Base-by-base conservation (phyloP, 2,329 filamentous ascomycete genomes). In the Coleophoma cylindrospora region DNA sequence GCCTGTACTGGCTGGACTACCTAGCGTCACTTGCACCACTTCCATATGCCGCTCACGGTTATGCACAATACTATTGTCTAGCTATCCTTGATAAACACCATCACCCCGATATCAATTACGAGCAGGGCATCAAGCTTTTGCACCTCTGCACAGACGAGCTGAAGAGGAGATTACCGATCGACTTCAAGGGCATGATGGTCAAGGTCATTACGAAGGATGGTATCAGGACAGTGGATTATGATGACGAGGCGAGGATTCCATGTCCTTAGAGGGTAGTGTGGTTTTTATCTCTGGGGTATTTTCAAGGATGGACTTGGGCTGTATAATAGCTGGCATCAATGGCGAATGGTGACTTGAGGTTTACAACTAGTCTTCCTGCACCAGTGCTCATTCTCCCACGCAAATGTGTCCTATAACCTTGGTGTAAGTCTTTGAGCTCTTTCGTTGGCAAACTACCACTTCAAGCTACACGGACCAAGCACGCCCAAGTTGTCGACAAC, bases 61-160 rank as follows among this genome's bases (percentile, higher is more conserved):
- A 99, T 73, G 94, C 94, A 61, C 94, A 99, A 73, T 97, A 97
- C 79, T 99, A 99, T 79, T 99, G 94, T 70, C 80, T 99, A 54
- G 95, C 90, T 7, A 95, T 96, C 61, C 83, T 99, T 47, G 94
- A 99, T 75, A 99, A 99, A 77, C 94, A 99, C 70, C 94, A 99
- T 70, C 89, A 96, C 66, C 92, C 94, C 44, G 87, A 96, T 66
- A 97, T 99, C 70, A 81, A 80, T 54, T 84, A 94, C 49, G 91
- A 87, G 55, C 82, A 95, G 70, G 94, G 94, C 50, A 81, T 96
- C 73, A 94, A 96, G 77, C 83, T 99, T 56, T 76, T 99, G 64
- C 86, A 83, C 63, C 87, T 96, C 85, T 99, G 94, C 75, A 94
- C 89, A 60, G 91, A 97, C 69, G 94, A 99, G 77, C 75, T 99